A percentile compares a stretch with the other conserved stretches of the same genome.
Conservation (phyloP, 371 early-diverging fungal species). For the Rhizopus sp. region DNA sequence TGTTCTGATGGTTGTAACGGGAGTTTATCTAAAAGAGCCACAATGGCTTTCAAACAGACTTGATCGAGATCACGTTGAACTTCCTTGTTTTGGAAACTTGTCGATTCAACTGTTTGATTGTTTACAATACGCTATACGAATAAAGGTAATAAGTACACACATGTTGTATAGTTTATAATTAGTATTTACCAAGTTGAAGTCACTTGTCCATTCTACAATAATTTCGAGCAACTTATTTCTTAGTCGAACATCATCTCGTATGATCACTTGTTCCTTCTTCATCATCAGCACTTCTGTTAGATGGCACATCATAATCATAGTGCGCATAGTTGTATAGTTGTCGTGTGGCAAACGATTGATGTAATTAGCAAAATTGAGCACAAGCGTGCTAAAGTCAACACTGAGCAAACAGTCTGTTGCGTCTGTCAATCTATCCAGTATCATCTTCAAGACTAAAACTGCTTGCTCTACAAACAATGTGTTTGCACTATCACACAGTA, state of each 20-base stretch:
- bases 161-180: background rate
- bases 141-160: background rate
- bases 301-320: slow-evolving; percentile 84
- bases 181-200: slow-evolving; percentile 53
- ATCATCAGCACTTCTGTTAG: slow-evolving; percentile 76
- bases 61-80: slow-evolving; percentile 79
- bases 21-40: slow-evolving; percentile 71
- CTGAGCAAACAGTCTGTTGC: slow-evolving; percentile 64
- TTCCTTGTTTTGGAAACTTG: slow-evolving; percentile 45
- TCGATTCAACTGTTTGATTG: background rate
- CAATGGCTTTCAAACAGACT: slow-evolving; percentile 81
- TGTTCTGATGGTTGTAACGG: slow-evolving; percentile 76
- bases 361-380: slow-evolving; percentile 73
- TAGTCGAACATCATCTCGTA: slow-evolving; percentile 81
- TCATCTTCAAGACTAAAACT: slow-evolving; percentile 78
- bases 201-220: slow-evolving; percentile 85
- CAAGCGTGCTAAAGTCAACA: slow-evolving; percentile 78
- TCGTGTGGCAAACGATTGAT: slow-evolving; percentile 68
- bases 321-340: slow-evolving; percentile 60
- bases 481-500: slow-evolving; percentile 66
- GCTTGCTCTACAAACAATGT: slow-evolving; percentile 86
- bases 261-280: slow-evolving; percentile 75
- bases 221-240: slow-evolving; percentile 78
- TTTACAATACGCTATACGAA: slow-evolving; percentile 18
- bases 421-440: slow-evolving; percentile 75